Conservation (phyloP, 2,329 filamentous ascomycete species). For the Trichoderma sp. region DNA sequence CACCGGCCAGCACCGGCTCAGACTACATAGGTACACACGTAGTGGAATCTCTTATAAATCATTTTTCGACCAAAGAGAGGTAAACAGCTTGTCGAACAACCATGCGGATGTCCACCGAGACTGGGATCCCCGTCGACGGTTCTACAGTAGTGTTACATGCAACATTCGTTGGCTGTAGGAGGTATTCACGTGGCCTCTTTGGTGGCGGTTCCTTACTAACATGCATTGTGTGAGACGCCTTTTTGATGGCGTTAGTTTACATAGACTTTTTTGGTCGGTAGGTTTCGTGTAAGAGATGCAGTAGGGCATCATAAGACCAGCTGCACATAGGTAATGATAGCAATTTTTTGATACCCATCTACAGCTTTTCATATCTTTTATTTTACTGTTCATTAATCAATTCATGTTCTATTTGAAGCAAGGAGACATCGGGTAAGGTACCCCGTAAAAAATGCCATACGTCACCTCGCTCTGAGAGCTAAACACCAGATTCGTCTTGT, state of each 20-base stretch:
- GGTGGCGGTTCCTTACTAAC: neutral
- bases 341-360: too few species aligned
- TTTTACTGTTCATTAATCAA: too few species aligned
- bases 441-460: too few species aligned
- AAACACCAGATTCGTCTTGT: too few species aligned
- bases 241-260: neutral
- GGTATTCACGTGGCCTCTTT: slow-evolving; percentile 6
- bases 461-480: too few species aligned
- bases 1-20: slow-evolving; percentile 24
- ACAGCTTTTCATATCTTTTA: too few species aligned
- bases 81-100: neutral
- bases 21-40: neutral
- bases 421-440: too few species aligned
- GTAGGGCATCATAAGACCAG: too few species aligned
- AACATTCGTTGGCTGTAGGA: neutral
- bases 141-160: slow-evolving; percentile 5
- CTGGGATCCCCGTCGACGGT: neutral
- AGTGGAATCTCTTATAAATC: slow-evolving; percentile 21
- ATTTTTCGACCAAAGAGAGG: neutral
- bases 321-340: too few species aligned
- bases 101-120: neutral
- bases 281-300: neutral
- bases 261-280: neutral
- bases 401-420: too few species aligned
- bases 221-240: neutral